These are phyloP conservation scores for Yamadazyma spencermartinsiae DNA, from an alignment of 1,139 yeast species.

Conservation along the genomic window DNA sequence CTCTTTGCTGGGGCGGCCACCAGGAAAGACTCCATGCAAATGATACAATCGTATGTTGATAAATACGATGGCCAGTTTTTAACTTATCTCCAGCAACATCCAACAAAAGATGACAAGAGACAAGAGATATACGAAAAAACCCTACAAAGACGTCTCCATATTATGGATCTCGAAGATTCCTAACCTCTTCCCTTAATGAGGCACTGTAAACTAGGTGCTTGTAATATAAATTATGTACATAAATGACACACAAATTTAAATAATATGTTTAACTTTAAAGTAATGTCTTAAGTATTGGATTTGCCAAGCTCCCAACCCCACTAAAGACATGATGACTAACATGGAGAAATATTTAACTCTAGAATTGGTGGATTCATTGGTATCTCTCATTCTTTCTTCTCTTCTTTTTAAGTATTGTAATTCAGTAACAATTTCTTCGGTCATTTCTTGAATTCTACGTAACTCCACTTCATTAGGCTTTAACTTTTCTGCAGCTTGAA, in stretches of 20 bases:
- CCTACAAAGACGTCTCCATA: no score
- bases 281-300: constrained; percentile 86
- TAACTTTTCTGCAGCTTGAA: constrained; percentile 89
- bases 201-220: no score
- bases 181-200: no score
- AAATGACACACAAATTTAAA: constrained; percentile 35
- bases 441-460: constrained; percentile 78
- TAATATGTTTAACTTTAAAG: constrained; percentile 92
- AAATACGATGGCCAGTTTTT: no score
- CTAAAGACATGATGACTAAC: constrained; percentile 62
- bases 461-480: constrained; percentile 90
- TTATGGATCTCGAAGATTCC: no score
- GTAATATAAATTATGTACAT: constrained; percentile 2
- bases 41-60: no score
- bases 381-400: constrained; percentile 91
- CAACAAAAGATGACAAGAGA: no score
- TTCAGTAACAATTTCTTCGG: constrained; percentile 76
- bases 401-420: constrained; percentile 80
- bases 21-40: neutral
- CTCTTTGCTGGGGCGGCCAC: neutral
- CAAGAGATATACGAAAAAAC: no score
- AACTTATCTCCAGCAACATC: no score
- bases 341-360: constrained; percentile 85
- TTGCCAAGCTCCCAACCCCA: constrained; percentile 90
- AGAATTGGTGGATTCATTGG: constrained; percentile 89